Conservation (phyloP, 2,329 filamentous ascomycete genomes). For the Fusarium sp. region DNA sequence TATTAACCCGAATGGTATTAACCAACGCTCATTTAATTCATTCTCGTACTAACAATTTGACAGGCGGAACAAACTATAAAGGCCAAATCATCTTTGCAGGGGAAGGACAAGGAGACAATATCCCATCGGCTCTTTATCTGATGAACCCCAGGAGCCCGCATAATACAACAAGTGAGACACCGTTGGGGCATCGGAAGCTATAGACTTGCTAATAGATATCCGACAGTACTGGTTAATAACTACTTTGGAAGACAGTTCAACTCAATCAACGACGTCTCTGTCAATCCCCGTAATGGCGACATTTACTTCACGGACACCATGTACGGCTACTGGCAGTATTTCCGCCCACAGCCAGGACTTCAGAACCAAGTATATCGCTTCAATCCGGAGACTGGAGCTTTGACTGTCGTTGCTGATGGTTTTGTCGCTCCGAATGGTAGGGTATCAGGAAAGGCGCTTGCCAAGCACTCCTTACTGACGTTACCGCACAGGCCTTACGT, state of each 20-base stretch:
- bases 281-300: slow-evolving; percentile 66
- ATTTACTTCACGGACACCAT: slow-evolving; percentile 75
- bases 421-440: slow-evolving; percentile 67
- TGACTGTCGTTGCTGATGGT: slow-evolving; percentile 69
- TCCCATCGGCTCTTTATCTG: slow-evolving; percentile 45
- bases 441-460: background rate
- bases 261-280: slow-evolving; percentile 69
- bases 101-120: slow-evolving; percentile 62
- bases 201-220: background rate
- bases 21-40: rapidly evolving
- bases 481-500: slow-evolving; percentile 61
- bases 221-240: slow-evolving; percentile 65
- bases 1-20: slow-evolving; percentile 64
- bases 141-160: slow-evolving; percentile 58
- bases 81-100: slow-evolving; percentile 63
- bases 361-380: slow-evolving; percentile 71
- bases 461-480: background rate
- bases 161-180: slow-evolving; percentile 60
- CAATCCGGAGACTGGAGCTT: slow-evolving; percentile 62
- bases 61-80: slow-evolving; percentile 65
- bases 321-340: slow-evolving; percentile 71
- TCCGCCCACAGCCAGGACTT: slow-evolving; percentile 65
- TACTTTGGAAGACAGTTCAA: slow-evolving; percentile 72
- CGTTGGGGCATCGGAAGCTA: rapidly evolving
- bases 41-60: background rate